These are phyloP conservation scores for Claviceps sorghi DNA, from an alignment of 2,329 filamentous ascomycete genomes.

Conservation along the genomic window DNA sequence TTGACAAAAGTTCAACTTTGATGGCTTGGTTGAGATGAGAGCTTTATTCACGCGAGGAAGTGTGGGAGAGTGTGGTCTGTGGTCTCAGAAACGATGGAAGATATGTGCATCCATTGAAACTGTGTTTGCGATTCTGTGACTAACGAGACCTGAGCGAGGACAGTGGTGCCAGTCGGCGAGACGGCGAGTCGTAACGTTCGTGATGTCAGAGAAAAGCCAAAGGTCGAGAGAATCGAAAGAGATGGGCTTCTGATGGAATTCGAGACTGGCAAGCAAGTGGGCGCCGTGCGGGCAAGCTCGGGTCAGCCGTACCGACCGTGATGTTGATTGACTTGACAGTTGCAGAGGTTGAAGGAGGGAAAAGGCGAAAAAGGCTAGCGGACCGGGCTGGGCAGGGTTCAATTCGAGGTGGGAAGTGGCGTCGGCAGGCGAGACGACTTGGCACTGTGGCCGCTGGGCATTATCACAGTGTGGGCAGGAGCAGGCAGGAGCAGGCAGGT, in stretches of 20 bases:
- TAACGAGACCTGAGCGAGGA: neutral
- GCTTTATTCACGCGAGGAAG: neutral
- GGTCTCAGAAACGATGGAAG: neutral
- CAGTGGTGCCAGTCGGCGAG: neutral
- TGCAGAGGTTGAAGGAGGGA: slow-evolving; percentile 3
- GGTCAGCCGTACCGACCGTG: neutral
- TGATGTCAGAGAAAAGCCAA: neutral
- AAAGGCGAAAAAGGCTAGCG: neutral
- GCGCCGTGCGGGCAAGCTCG: neutral
- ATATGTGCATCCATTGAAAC: slow-evolving; percentile 2
- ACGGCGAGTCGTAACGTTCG: neutral
- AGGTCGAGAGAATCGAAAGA: neutral
- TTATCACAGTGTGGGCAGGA: neutral
- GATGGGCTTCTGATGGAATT: neutral
- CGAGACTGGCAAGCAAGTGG: neutral
- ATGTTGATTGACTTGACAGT: neutral
- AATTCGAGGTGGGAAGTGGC: slow-evolving; percentile 3
- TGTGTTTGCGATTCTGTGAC: slow-evolving; percentile 2
- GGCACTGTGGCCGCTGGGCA: neutral
- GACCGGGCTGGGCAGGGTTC: neutral
- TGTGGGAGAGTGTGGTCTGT: neutral
- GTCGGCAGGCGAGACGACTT: neutral
- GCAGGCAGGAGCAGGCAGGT: no score
- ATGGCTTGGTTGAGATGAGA: neutral
- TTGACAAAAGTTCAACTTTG: neutral